Base-by-base conservation (phyloP, 352 stramenopile species). In the Globisporangium parvum region DNA sequence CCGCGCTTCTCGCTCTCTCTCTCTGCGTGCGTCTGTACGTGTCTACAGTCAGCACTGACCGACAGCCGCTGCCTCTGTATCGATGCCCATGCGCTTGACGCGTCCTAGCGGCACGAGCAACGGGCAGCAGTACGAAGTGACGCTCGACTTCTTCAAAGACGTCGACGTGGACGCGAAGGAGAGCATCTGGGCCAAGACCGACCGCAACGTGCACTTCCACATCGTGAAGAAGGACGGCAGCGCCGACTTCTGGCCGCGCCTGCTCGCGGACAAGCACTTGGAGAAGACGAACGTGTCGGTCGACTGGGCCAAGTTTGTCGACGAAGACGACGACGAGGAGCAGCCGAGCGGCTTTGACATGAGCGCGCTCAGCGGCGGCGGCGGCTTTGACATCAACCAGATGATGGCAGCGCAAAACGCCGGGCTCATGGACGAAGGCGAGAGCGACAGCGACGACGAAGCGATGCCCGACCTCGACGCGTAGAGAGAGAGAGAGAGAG, bases 241-340 rank as follows among this genome's bases (percentile, higher is more conserved):
- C 54, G 93, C 87, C 31, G 92, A 96, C 47, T 98, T 98, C 60
- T 99, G 96, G 96, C 94, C 96, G 40, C 85, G 93, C 53, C 74
- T 99, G 62, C 74, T 98, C 51, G 83, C 96, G 60, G 94, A 99
- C 78, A 99, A 99, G 84, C 64, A 79, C 51, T 67, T 98, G 53
- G 92, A 98, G 71, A 98, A 98, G 81, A 98, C 96, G 66, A 96
- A 97, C 65, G 92, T 98, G 11, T 94, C 93, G 67, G 85, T 97
- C 66, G 95, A 98, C 75, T 98, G 95, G 95, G 85, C 92, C 82
- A 95, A 96, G 69, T 98, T 97, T 69, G 91, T 98, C 41, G 95
- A 98, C 67, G 94, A 98, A 70, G 95, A 98, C 68, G 95, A 98
- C 45, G 92, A 98, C 55, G 88, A 96, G 23, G 92, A 95, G 53